Evolutionary conservation across 2,329 filamentous ascomycete genomes (phyloP), one percentile per base, ranked within the genome.

Genomic region (Colletotrichum lentis): DNA sequence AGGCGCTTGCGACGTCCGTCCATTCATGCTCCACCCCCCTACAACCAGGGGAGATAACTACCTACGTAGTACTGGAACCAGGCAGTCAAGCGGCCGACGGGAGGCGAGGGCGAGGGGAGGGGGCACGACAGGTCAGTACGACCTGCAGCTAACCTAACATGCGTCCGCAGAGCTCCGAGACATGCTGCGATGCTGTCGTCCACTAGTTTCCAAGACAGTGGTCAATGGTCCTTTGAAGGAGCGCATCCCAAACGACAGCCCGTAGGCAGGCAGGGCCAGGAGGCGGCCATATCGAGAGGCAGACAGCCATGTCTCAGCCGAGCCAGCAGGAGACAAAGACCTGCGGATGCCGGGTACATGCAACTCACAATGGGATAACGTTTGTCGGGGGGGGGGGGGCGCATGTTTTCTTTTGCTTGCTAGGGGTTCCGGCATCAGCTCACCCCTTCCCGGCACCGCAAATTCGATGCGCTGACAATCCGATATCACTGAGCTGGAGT

Each of bases 81-180:
- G 24, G 31, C 56, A 24, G 11, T 37, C 31, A 11, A 49, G 27
- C 31, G 6, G 11, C 7, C 24, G 43, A 59, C 18, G 43, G 7
- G n/a, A 39, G 14, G 7, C 24, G 14, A 20, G n/a, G 27, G 3
- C 31, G n/a, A 35, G 47, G 5, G 7, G 24, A 22, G 20, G 44
- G 18, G 20, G 20, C 31, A 16, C 39, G 10, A 57, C 11, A 16
- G 20, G 14, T 2, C 5, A 58, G 31, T 27, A 10, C 16, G 7
- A 24, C 27, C 43, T 39, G 11, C n/a, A n/a, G 37, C 6, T 20
- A 39, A 39, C 20, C 7, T 3, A 24, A 11, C 8, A 58, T 22
- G 27, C 5, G 44, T n/a, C 27, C 56, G 31, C 56, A 59, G 14
- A 46, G 31, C 14, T 59, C 56, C 27, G 31, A 59, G 43, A 59